A percentile compares a stretch with the other conserved stretches of the same genome.
Conservation (phyloP, 306 rosid genomes). For the Gastrolobium bilobum region DNA sequence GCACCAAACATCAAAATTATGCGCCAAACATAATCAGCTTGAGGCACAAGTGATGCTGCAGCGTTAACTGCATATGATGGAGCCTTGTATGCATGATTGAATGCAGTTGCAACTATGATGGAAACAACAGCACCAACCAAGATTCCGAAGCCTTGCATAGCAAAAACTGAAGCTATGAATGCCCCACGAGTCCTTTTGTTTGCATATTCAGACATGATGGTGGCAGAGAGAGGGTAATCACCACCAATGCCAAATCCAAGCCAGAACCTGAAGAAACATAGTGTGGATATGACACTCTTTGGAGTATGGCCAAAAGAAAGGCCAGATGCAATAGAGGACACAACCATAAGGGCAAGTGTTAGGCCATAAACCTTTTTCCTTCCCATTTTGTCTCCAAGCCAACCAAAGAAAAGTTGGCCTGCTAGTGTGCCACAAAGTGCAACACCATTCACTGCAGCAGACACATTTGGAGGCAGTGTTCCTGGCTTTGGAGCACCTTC, state of each 20-base stretch:
- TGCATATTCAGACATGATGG: slow-evolving; percentile 53
- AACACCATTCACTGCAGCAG: slow-evolving; percentile 44
- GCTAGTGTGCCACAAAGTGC: slow-evolving; percentile 52
- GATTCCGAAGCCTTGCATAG: slow-evolving; percentile 54
- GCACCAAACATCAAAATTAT: slow-evolving; percentile 52
- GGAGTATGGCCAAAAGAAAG: slow-evolving; percentile 45
- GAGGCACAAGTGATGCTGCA: slow-evolving; percentile 35
- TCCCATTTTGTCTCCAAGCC: slow-evolving; percentile 54
- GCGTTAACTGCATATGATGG: slow-evolving; percentile 28
- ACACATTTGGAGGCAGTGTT: slow-evolving; percentile 46
- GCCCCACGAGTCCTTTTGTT: slow-evolving; percentile 51
- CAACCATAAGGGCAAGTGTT: slow-evolving; percentile 48
- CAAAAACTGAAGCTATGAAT: slow-evolving; percentile 47
- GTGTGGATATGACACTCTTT: slow-evolving; percentile 38
- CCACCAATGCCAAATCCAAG: slow-evolving; percentile 56
- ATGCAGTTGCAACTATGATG: slow-evolving; percentile 29
- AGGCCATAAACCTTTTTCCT: slow-evolving; percentile 49
- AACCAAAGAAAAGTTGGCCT: slow-evolving; percentile 52
- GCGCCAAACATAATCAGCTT: slow-evolving; percentile 52
- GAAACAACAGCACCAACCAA: slow-evolving; percentile 44
- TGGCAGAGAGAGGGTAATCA: slow-evolving; percentile 55
- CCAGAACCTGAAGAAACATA: slow-evolving; percentile 54
- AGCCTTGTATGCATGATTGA: slow-evolving; percentile 45
- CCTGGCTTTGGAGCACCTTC: slow-evolving; percentile 39
- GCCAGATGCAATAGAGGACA: slow-evolving; percentile 46